phyloP scores from a whole-genome alignment of 805 yeast species.

The Candida pseudofarinosa region DNA sequence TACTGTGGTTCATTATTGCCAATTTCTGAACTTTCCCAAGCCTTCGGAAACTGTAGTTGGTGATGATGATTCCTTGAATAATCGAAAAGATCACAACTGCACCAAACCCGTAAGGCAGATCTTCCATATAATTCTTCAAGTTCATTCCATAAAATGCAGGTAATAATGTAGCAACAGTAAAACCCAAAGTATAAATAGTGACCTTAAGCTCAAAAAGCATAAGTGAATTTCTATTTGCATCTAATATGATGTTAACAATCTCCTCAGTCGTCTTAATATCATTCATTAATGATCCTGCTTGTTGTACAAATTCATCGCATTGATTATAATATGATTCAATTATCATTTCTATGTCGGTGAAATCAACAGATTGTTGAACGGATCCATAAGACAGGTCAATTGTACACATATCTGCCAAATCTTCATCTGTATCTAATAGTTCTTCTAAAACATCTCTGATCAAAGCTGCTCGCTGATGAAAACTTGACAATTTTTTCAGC shows the following conservation, averaged over 20 bases:
- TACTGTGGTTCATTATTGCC: slow-evolving; percentile 47
- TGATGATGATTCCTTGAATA: slow-evolving; percentile 50
- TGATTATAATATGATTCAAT: slow-evolving; percentile 87
- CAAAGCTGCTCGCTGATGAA: slow-evolving; percentile 69
- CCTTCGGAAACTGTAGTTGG: slow-evolving; percentile 52
- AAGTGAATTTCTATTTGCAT: slow-evolving; percentile 84
- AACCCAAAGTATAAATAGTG: slow-evolving; percentile 78
- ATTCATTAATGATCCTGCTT: slow-evolving; percentile 73
- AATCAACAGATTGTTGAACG: slow-evolving; percentile 25
- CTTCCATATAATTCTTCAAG: slow-evolving; percentile 72
- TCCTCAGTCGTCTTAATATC: slow-evolving; percentile 91
- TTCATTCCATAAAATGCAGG: slow-evolving; percentile 94
- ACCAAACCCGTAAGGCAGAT: slow-evolving; percentile 59
- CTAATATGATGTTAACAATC: slow-evolving; percentile 84
- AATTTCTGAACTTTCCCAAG: slow-evolving; percentile 60
- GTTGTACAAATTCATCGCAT: slow-evolving; percentile 90
- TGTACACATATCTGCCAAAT: slow-evolving; percentile 73
- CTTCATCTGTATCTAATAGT: slow-evolving; percentile 81
- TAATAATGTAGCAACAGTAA: slow-evolving; percentile 76
- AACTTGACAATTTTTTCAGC: slow-evolving; percentile 66
- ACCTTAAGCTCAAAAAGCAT: slow-evolving; percentile 84
- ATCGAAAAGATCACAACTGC: slow-evolving; percentile 51
- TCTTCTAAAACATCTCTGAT: slow-evolving; percentile 83
- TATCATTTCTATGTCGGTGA: slow-evolving; percentile 80
- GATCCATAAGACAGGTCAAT: slow-evolving; percentile 33